Base-by-base conservation (phyloP, 1,284 basidiomycete genomes). In the Ganoderma sinense region DNA sequence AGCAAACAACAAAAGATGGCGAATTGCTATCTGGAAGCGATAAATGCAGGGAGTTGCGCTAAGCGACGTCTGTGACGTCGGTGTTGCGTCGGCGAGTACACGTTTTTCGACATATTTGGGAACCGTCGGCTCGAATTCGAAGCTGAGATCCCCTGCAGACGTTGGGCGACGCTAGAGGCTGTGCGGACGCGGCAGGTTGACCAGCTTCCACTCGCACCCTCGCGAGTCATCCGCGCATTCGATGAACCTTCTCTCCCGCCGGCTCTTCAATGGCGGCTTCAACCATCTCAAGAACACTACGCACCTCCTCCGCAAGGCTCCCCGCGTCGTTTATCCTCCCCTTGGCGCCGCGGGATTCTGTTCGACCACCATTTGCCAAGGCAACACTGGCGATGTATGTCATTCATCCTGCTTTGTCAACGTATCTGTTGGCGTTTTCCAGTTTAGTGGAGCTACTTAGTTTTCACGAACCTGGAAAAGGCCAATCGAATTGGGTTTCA, bases 211-310 rank as follows among this genome's bases (percentile, higher is more conserved):
- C 59, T 61, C 65, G 48, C 48, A 61, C 59, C 59, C 53, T 48
- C 16, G 45, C 43, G 36, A 39, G 36, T 29, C 59, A 8, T 6
- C 59, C 48, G 3, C 33, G 14, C 6, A 64, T 70, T 56, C 68
- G 59, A 79, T 79, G 78, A 75, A 76, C 67, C 70, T 78, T 67
- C 76, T 79, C 64, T 68, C 74, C 53, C 78, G 78, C 67, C 71
- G 78, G 62, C 75, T 79, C 59, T 79, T 77, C 74, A 79, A 79
- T 74, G 78, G 78, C 73, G 78, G 78, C 64, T 79, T 79, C 75
- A 78, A 79, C 74, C 78, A 78, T 64, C 76, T 79, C 75, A 78
- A 76, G 66, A 73, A 76, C 51, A 75, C 78, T 29, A 69, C 71
- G 20, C 77, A 74, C 14, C 74, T 78, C 66, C 71, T 78, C 55